Conservation (phyloP, 139 green algal species). For the Chlorella sp. region DNA sequence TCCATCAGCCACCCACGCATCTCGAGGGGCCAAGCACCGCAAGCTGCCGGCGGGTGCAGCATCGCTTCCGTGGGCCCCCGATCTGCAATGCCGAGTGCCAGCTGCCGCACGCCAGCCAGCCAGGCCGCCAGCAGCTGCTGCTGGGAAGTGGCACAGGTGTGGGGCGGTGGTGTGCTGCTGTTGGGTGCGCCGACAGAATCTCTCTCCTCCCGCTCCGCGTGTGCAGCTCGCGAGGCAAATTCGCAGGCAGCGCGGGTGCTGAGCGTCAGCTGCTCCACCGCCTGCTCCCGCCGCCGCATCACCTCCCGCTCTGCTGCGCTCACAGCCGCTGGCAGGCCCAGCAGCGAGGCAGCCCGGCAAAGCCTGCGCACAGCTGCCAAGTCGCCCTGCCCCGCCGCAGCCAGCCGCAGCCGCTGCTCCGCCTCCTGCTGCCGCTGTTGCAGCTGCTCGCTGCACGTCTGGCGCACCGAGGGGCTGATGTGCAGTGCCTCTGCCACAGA, state of each 20-base stretch:
- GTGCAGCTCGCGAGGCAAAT: not conserved
- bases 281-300: not conserved
- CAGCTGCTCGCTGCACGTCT: not conserved
- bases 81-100: not conserved
- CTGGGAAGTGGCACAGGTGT: not conserved
- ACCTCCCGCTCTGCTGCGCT: not conserved
- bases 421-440: constrained; percentile 14
- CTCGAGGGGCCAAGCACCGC: not conserved
- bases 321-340: not conserved
- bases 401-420: constrained; percentile 1
- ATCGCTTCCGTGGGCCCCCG: not conserved
- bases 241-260: constrained; percentile 1
- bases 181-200: not conserved
- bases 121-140: not conserved
- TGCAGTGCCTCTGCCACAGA: not conserved
- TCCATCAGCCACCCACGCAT: constrained; percentile 13
- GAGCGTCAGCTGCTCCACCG: not conserved
- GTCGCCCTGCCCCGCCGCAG: not conserved
- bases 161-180: not conserved
- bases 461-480: not conserved
- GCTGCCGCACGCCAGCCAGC: not conserved
- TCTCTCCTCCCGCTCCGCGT: not conserved
- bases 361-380: not conserved
- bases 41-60: not conserved
- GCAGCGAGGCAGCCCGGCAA: not conserved